Conservation (phyloP, 805 yeast genomes). For the Saccharomycopsis synnaedendra region DNA sequence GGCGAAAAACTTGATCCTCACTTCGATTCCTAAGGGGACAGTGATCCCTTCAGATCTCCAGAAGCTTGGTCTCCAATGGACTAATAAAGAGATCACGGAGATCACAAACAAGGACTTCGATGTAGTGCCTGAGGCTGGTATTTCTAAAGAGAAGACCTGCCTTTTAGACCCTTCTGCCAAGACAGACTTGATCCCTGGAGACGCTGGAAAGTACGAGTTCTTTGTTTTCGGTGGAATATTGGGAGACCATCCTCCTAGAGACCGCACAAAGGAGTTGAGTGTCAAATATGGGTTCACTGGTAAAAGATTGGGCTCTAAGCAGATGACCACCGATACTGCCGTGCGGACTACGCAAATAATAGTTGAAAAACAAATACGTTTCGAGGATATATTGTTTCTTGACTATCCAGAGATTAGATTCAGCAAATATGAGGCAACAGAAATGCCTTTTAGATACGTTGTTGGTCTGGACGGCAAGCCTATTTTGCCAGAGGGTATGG, state of each 20-base stretch:
- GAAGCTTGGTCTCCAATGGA: constrained; percentile 68
- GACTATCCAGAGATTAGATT: constrained; percentile 93
- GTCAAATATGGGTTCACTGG: constrained; percentile 75
- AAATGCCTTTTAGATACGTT: constrained; percentile 95
- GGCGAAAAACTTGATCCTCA: constrained; percentile 54
- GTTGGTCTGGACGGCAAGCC: constrained; percentile 55
- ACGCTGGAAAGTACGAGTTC: constrained; percentile 57
- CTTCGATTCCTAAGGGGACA: constrained; percentile 63
- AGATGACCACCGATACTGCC: constrained; percentile 98
- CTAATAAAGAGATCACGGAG: constrained; percentile 56
- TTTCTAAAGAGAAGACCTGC: constrained; percentile 46
- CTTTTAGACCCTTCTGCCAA: constrained; percentile 83
- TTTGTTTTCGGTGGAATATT: constrained; percentile 94
- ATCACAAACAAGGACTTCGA: constrained; percentile 21
- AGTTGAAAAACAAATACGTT: constrained; percentile 41
- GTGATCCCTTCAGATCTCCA: constrained; percentile 52
- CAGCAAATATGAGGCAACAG: constrained; percentile 82
- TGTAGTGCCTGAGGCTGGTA: constrained; percentile 29
- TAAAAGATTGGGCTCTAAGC: constrained; percentile 75
- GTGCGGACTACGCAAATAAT: constrained; percentile 82
- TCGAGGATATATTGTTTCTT: constrained; percentile 70
- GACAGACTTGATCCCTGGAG: constrained; percentile 62
- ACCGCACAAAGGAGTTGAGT: constrained; percentile 84
- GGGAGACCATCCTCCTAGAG: constrained; percentile 87
- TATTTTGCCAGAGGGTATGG: constrained; percentile 86